These are phyloP conservation scores for Tetradesmus lagerheimii DNA, from an alignment of 139 green algal genomes.

Conservation along the genomic window DNA sequence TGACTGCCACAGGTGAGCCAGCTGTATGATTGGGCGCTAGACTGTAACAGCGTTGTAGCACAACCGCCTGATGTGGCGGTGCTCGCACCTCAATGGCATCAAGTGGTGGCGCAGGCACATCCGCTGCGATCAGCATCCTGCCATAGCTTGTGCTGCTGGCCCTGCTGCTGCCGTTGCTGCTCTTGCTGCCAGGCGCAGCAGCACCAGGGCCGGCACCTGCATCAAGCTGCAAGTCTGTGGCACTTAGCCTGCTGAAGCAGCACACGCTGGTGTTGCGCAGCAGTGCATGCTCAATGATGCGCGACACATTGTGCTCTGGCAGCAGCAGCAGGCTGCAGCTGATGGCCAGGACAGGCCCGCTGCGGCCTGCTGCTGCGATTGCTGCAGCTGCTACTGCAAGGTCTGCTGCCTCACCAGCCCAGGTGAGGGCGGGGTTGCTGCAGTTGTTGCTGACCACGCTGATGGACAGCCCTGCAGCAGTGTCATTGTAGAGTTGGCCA, in stretches of 20 bases:
- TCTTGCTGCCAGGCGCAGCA: background rate
- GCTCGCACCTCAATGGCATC: background rate
- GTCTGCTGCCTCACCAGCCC: background rate
- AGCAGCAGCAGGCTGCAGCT: slow-evolving; percentile 1
- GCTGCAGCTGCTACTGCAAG: background rate
- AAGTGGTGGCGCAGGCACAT: background rate
- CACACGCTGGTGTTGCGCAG: background rate
- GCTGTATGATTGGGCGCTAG: too few relatives aligned
- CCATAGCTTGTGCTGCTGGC: background rate
- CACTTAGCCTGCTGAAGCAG: background rate
- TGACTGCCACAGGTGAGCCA: too few relatives aligned
- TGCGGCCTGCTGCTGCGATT: background rate
- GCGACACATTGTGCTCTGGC: background rate
- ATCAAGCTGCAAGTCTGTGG: background rate
- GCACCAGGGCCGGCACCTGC: background rate
- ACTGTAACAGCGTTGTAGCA: background rate
- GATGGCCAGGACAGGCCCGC: background rate
- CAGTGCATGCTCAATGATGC: background rate
- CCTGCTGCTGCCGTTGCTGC: background rate
- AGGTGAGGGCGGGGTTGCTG: background rate
- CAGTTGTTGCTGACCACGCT: background rate
- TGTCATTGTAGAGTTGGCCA: background rate
- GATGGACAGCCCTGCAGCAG: background rate
- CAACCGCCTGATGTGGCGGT: too few relatives aligned
- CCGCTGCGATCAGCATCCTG: background rate